Base-by-base conservation (phyloP, 1,284 basidiomycete species). In the Trichosporon inkin region DNA sequence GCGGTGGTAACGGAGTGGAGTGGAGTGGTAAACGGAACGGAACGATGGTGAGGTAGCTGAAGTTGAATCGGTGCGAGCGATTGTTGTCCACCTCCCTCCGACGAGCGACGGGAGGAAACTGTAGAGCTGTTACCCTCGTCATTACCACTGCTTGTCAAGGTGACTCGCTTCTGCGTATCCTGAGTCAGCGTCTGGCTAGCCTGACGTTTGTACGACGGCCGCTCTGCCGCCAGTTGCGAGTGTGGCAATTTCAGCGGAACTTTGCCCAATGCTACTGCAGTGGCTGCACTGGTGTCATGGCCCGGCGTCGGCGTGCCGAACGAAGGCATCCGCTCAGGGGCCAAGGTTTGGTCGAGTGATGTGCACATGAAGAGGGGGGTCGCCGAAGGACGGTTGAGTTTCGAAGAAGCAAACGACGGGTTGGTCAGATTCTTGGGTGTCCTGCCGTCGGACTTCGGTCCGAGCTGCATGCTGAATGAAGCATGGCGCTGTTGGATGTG, bases 181-280 rank as follows among this genome's bases (percentile, higher is more conserved):
- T 69, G 70, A 0, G 69, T 62, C 14, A 79, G 66, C 4, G 75
- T 77, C 59, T 75, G 75, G 62, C 67, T 71, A n/a, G 77, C 71
- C 24, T 75, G 56, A 17, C 77, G 67, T 61, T 79, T 79, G 65
- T 76, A 77, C 1, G 71, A 72, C 1, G 76, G 75, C 37, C 75
- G 66, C 14, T 64, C 59, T 0, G 58, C 47, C 17, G 60, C 55
- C 6, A 61, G 17, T 24, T 63, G 39, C 57, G 68, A 64, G 11
- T 38, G 56, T 17, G 39, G 32, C 36, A 40, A 40, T 17, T 53
- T 55, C 14, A 39, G 24, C 5, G 61, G 56, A 35, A 62, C 57
- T 17, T 40, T 40, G 10, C 16, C 38, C 19, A 40, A n/a, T n/a
- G 8, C 38, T 2, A 40, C 53, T 6, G 51, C n/a, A 6, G 51